Evolutionary conservation across 2,329 filamentous ascomycete species (phyloP), one percentile per base, ranked within the genome.

Genomic region (Aspergillus tamarii): DNA sequence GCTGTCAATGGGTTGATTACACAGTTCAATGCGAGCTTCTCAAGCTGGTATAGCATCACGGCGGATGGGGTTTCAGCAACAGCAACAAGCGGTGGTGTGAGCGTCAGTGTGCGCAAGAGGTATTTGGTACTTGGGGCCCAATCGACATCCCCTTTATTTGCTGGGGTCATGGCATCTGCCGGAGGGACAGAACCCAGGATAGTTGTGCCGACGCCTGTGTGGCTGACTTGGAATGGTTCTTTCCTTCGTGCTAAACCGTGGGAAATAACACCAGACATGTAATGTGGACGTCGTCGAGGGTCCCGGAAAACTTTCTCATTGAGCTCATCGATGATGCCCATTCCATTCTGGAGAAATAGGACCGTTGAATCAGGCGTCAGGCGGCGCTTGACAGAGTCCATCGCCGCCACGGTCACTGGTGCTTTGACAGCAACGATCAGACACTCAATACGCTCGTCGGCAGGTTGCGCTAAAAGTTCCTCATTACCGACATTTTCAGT

Each of bases 1-100:
- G 91, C 89, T 4, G 92, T 94, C 6, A 97, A 82, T 0, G 94
- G 89, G 67, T 97, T 94, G 60, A 96, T 87, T 32, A 95, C 84
- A 55, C 89, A 87, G 65, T 90, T 89, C 69, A 94, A 87, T 2
- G 92, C 88, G 43, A 97, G 83, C 54, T 89, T 90, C 54, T 94
- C 91, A 4, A 98, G 85, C 77, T 97, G 95, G 70, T 87, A 83
- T 65, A 87, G 85, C 9, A 95, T 80, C 67, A 95, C 88, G 41
- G 87, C 84, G 7, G 85, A 81, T 10, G 87, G 84, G 0, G 84
- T 82, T 64, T 89, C 82, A 8, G 84, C 83, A 8, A 85, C 81
- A 4, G 87, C 89, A 57, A 85, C 81, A 1, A 96, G 85, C 4
- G 85, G 82, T 0, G 88, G 86, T 1, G 86, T 84, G 60, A 88